These are phyloP conservation scores for Lantana camara DNA, from an alignment of 257 asterid species.

Conservation along the genomic window DNA sequence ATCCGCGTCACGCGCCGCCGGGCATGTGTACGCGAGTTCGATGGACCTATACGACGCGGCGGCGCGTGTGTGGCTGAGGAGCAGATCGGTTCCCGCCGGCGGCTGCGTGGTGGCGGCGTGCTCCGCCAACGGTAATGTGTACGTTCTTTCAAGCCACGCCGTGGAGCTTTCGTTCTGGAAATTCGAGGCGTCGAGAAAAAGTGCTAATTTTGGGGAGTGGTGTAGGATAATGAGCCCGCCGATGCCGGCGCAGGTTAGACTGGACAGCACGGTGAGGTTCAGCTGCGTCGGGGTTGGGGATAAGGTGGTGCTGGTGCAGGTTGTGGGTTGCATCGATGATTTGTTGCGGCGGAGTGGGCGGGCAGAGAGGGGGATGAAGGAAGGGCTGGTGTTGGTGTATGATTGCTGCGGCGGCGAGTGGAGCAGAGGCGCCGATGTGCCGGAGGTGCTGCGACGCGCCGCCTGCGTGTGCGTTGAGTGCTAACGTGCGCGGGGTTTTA, in stretches of 20 bases:
- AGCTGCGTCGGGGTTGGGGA: conserved; percentile 70
- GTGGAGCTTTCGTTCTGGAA: conserved; percentile 90
- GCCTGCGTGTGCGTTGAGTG: conserved; percentile 86
- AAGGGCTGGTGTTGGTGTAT: conserved; percentile 72
- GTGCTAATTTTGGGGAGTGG: conserved; percentile 68
- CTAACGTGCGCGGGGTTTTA: conserved; percentile 37
- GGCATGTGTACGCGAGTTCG: conserved; percentile 69
- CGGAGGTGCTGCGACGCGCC: conserved; percentile 88
- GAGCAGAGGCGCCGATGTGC: conserved; percentile 71
- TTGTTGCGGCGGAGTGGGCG: conserved; percentile 71
- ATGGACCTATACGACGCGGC: conserved; percentile 80
- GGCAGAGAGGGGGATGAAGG: conserved; percentile 64
- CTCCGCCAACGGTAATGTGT: conserved; percentile 49
- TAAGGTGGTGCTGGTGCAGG: conserved; percentile 75
- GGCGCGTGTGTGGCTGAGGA: conserved; percentile 65
- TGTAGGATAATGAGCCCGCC: conserved; percentile 73
- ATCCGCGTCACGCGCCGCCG: conserved; percentile 39
- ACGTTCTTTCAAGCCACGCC: conserved; percentile 80
- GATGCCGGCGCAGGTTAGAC: conserved; percentile 77
- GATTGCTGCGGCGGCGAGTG: conserved; percentile 64
- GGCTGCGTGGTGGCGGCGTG: conserved; percentile 94
- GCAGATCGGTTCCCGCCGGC: conserved; percentile 75
- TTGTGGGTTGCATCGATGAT: conserved; percentile 76
- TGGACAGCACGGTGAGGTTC: conserved; percentile 83
- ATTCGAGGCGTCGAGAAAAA: conserved; percentile 50